A percentile compares a stretch with the other conserved stretches of the same genome.
phyloP scores from a whole-genome alignment of 2,329 filamentous ascomycete species.

The Dissoconium aciculare region DNA sequence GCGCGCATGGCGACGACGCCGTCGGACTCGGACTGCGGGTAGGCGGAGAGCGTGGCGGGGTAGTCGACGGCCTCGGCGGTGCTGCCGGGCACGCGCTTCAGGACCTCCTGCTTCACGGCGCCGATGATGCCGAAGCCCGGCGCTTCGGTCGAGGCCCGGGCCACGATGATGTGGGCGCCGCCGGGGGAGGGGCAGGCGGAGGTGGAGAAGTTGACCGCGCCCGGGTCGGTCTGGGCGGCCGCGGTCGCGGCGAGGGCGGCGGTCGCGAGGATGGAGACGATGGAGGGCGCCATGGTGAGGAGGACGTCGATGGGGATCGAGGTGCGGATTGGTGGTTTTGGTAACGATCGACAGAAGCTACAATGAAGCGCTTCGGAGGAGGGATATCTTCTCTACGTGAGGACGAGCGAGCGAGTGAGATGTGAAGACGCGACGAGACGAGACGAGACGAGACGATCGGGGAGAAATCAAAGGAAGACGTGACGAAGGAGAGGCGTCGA shows the following conservation, averaged over 20 bases:
- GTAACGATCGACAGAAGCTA: neutral
- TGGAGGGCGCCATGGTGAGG: slow-evolving; percentile 1
- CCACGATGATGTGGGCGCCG: slow-evolving; percentile 13
- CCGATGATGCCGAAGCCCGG: slow-evolving; percentile 11
- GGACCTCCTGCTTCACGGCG: slow-evolving; percentile 8
- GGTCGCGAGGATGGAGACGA: neutral
- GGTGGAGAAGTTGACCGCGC: slow-evolving; percentile 8
- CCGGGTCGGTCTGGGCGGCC: slow-evolving; percentile 4
- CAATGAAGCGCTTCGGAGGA: slow-evolving; percentile 1
- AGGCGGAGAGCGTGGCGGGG: slow-evolving; percentile 10
- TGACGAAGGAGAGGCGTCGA: too few species aligned
- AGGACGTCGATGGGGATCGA: neutral
- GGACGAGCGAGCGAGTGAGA: too few species aligned
- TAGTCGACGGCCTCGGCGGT: slow-evolving; percentile 11
- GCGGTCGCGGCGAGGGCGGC: too few species aligned
- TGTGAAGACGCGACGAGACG: too few species aligned
- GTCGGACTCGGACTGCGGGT: slow-evolving; percentile 10
- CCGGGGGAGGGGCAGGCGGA: slow-evolving; percentile 8
- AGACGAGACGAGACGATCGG: too few species aligned
- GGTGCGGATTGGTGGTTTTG: neutral
- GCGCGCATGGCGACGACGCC: slow-evolving; percentile 8
- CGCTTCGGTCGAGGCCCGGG: slow-evolving; percentile 10
- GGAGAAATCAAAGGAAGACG: too few species aligned
- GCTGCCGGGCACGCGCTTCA: slow-evolving; percentile 5
- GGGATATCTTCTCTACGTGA: slow-evolving; percentile 2